Percentiles rank a stretch among this genome's conserved stretches.
Conservation (phyloP, 805 yeast genomes). For the Lipomyces starkeyi region DNA sequence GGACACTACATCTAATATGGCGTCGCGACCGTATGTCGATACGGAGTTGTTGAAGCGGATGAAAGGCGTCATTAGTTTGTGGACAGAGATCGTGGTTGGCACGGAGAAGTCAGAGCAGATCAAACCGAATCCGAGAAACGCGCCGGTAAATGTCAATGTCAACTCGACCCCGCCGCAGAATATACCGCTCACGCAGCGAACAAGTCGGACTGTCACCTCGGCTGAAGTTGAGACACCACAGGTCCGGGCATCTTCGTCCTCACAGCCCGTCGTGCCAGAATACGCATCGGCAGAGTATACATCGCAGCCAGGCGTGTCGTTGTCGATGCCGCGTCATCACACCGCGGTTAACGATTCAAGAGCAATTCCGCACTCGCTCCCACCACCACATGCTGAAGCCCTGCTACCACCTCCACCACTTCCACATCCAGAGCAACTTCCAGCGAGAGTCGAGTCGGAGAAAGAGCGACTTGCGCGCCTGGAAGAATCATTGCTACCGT, state of each 20-base stretch:
- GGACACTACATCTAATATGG: conserved; percentile 20
- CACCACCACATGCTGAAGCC: neutral
- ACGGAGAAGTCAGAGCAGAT: conserved; percentile 57
- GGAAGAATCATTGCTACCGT: conserved; percentile 68
- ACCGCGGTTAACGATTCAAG: neutral
- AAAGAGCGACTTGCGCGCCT: conserved; percentile 60
- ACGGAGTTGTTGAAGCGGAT: conserved; percentile 78
- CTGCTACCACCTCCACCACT: conserved; percentile 34
- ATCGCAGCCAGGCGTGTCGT: neutral
- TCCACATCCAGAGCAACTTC: conserved; percentile 10
- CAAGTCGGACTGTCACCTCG: neutral
- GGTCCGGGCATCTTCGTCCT: neutral
- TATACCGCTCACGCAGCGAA: neutral
- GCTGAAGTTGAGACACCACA: neutral
- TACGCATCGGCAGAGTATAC: neutral
- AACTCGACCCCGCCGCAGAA: neutral
- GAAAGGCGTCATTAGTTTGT: conserved; percentile 79
- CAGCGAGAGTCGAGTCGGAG: conserved; percentile 49
- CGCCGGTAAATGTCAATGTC: conserved; percentile 14
- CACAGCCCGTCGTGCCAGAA: conserved; percentile 1
- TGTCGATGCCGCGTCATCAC: neutral
- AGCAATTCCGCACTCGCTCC: conserved; percentile 11
- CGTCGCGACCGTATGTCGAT: conserved; percentile 58
- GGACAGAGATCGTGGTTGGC: conserved; percentile 81
- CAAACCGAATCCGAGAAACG: conserved; percentile 37